Evolutionary conservation across 208 protist genomes (phyloP).

Genomic region (Wallacemonas sp.): DNA sequence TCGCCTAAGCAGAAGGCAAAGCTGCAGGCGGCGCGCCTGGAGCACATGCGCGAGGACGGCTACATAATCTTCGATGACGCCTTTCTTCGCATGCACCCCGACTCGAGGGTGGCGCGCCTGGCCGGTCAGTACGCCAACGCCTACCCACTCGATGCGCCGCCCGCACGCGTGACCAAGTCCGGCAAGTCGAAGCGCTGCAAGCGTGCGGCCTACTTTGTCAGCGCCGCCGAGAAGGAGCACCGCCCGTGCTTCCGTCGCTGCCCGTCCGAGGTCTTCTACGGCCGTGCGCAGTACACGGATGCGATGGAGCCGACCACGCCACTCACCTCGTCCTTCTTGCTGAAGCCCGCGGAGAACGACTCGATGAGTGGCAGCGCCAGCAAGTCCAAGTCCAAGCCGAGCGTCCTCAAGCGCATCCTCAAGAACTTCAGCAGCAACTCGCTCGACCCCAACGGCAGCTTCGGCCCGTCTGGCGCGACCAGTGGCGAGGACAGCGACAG

Average conservation of each 20-base stretch:
- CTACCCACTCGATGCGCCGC: background rate
- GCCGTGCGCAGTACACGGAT: slow-evolving; percentile 2
- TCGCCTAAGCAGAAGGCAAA: background rate
- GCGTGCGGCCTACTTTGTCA: slow-evolving; percentile 4
- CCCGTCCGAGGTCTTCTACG: slow-evolving; percentile 3
- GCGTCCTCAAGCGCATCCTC: background rate
- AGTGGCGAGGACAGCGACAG: background rate
- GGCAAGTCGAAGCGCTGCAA: slow-evolving; percentile 8
- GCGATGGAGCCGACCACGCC: background rate
- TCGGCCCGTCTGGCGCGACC: background rate
- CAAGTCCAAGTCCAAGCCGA: background rate
- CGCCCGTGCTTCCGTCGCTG: slow-evolving; percentile 18
- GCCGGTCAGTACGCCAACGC: slow-evolving; percentile 1
- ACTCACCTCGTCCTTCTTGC: background rate
- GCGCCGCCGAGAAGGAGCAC: slow-evolving; percentile 15
- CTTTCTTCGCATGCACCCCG: slow-evolving; percentile 11
- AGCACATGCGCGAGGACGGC: slow-evolving; percentile 5
- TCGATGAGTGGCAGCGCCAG: too few relatives aligned
- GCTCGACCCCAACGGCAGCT: background rate
- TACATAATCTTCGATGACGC: slow-evolving; percentile 20
- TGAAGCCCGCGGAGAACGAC: background rate
- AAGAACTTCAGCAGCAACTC: slow-evolving; percentile 8
- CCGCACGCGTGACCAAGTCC: background rate
- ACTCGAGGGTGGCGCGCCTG: slow-evolving; percentile 7
- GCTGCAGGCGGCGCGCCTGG: background rate